These are phyloP conservation scores for Leptographium radiaticola DNA, from an alignment of 2,329 filamentous ascomycete genomes.

Conservation along the genomic window DNA sequence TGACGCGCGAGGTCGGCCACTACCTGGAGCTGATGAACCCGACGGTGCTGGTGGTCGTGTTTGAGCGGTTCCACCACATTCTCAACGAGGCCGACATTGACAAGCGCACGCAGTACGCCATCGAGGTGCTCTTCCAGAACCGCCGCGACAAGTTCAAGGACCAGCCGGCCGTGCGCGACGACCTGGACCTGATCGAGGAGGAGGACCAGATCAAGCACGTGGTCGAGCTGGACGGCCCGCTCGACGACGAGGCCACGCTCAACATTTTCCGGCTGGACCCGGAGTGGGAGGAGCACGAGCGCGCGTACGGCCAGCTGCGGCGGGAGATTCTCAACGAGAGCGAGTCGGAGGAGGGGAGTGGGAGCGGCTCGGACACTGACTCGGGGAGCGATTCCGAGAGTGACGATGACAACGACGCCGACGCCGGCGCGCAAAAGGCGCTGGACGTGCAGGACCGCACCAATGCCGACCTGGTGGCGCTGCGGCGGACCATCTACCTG, in stretches of 20 bases:
- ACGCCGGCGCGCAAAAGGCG: conserved; percentile 52
- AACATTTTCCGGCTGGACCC: conserved; percentile 95
- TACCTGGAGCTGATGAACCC: conserved; percentile 93
- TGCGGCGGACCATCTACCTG: conserved; percentile 88
- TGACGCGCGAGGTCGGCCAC: conserved; percentile 86
- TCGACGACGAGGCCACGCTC: conserved; percentile 73
- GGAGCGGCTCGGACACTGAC: conserved; percentile 33
- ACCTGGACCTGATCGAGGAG: conserved; percentile 90
- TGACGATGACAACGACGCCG: conserved; percentile 43
- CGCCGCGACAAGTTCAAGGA: conserved; percentile 96
- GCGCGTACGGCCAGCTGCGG: conserved; percentile 78
- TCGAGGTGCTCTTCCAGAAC: conserved; percentile 93
- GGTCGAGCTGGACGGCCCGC: conserved; percentile 66
- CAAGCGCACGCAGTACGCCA: conserved; percentile 98
- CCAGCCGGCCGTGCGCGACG: conserved; percentile 78
- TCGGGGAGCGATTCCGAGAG: too few species aligned
- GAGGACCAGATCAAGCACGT: conserved; percentile 95
- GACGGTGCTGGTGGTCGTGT: conserved; percentile 76
- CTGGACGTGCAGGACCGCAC: conserved; percentile 97
- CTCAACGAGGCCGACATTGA: conserved; percentile 95
- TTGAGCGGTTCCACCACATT: conserved; percentile 91
- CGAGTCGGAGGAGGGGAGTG: conserved; percentile 56
- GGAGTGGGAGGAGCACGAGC: conserved; percentile 83
- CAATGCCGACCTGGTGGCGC: conserved; percentile 87
- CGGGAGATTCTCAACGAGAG: conserved; percentile 91